Conservation (phyloP, 2,329 filamentous ascomycete genomes). For the Annulohypoxylon truncatum region DNA sequence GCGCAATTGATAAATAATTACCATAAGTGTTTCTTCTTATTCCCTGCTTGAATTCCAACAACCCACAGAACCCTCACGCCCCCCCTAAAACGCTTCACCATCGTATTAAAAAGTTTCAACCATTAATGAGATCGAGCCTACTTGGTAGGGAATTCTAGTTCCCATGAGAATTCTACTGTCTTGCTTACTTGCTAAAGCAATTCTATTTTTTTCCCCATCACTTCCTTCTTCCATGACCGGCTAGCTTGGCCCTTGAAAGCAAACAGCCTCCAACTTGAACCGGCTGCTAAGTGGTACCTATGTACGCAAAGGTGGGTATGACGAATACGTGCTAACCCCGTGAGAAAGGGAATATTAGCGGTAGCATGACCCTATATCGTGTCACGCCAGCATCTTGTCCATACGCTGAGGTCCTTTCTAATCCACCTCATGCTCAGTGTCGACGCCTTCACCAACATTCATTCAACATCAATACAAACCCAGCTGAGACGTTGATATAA, state of each 20-base stretch:
- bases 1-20: neutral
- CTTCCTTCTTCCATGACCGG: neutral
- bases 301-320: slow-evolving; percentile 32
- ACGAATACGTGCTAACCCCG: slow-evolving; percentile 29
- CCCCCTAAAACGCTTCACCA: neutral
- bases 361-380: slow-evolving; percentile 36
- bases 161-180: neutral
- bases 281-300: neutral
- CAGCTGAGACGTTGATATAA: neutral
- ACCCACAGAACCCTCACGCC: neutral
- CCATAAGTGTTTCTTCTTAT: neutral
- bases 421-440: neutral
- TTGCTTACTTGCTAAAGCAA: neutral
- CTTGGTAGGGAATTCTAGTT: neutral
- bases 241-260: neutral
- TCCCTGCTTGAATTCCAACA: neutral
- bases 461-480: neutral
- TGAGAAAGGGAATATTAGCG: slow-evolving; percentile 32
- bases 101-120: neutral
- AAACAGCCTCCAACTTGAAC: slow-evolving; percentile 19
- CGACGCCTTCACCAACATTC: slow-evolving; percentile 1
- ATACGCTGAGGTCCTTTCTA: slow-evolving; percentile 3
- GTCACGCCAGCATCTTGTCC: slow-evolving; percentile 28
- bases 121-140: neutral
- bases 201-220: neutral